phyloP scores from a whole-genome alignment of 345 rosid species.

The Camelina laxa region DNA sequence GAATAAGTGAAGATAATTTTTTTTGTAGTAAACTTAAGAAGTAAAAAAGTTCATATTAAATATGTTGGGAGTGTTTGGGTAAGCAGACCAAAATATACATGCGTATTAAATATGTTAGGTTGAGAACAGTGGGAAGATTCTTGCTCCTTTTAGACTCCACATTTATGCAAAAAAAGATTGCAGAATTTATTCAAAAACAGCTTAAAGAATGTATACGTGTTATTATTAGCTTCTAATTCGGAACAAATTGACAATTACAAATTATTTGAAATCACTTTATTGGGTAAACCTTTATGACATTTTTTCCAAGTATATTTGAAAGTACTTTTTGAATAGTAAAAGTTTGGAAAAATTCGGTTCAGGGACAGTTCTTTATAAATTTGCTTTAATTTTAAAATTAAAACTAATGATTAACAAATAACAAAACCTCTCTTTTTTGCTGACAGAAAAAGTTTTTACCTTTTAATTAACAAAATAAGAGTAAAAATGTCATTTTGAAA shows the following conservation, averaged over 20 bases:
- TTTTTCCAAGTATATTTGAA: not conserved
- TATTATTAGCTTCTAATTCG: not conserved
- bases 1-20: not conserved
- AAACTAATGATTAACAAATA: too few species aligned
- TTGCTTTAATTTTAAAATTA: too few species aligned
- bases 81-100: conserved; percentile 18
- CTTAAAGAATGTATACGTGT: not conserved
- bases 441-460: too few species aligned
- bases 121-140: conserved; percentile 34
- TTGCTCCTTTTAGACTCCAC: conserved; percentile 38
- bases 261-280: not conserved
- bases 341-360: not conserved
- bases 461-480: too few species aligned
- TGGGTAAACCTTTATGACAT: not conserved
- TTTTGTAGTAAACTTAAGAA: conserved; percentile 9
- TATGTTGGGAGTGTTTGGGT: conserved; percentile 33
- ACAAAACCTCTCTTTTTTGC: too few species aligned
- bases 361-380: not conserved
- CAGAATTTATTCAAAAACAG: conserved; percentile 25
- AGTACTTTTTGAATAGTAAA: not conserved
- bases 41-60: not conserved
- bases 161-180: conserved; percentile 8
- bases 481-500: too few species aligned
- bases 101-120: conserved; percentile 39
- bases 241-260: conserved; percentile 3